phyloP scores from a whole-genome alignment of 495 filamentous ascomycete species.

The Aspergillus taichungensis region DNA sequence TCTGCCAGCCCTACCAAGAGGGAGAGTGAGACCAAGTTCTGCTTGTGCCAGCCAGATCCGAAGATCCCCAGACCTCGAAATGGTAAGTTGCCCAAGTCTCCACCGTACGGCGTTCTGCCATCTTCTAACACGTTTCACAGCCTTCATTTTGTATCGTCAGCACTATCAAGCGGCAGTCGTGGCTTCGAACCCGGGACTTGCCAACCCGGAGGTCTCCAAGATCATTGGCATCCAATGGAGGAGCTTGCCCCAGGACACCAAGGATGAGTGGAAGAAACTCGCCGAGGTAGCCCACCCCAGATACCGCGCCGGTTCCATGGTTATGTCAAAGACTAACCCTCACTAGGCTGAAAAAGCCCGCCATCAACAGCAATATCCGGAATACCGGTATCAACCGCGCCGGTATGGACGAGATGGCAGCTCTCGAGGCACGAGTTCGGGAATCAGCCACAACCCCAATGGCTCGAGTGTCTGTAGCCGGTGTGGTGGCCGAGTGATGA shows the following conservation, averaged over 20 bases:
- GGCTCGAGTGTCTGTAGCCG: conserved; percentile 33
- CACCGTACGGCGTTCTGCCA: background rate
- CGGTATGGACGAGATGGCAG: conserved; percentile 52
- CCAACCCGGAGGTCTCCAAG: conserved; percentile 97
- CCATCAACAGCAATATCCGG: conserved; percentile 84
- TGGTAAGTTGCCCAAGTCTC: conserved; percentile 51
- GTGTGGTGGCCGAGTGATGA: conserved; percentile 40
- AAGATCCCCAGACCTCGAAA: conserved; percentile 94
- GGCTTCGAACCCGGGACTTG: conserved; percentile 72
- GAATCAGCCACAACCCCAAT: conserved; percentile 32
- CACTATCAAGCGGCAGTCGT: conserved; percentile 80
- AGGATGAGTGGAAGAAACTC: conserved; percentile 79
- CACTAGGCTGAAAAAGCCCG: conserved; percentile 78
- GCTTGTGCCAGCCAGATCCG: conserved; percentile 86
- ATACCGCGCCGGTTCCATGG: background rate
- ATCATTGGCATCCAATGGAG: conserved; percentile 95
- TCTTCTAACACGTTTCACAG: conserved; percentile 36
- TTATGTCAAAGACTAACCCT: conserved; percentile 4
- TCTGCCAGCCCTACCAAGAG: conserved; percentile 31
- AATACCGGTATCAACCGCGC: conserved; percentile 90
- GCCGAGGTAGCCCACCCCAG: conserved; percentile 55
- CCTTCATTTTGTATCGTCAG: conserved; percentile 96
- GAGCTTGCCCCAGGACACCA: conserved; percentile 60
- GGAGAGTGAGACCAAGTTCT: conserved; percentile 52
- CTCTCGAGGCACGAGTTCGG: conserved; percentile 19